Evolutionary conservation across 1,284 basidiomycete species (phyloP), one percentile per base, ranked within the genome.

Genomic region (Microbotryum lychnidis-dioicae): DNA sequence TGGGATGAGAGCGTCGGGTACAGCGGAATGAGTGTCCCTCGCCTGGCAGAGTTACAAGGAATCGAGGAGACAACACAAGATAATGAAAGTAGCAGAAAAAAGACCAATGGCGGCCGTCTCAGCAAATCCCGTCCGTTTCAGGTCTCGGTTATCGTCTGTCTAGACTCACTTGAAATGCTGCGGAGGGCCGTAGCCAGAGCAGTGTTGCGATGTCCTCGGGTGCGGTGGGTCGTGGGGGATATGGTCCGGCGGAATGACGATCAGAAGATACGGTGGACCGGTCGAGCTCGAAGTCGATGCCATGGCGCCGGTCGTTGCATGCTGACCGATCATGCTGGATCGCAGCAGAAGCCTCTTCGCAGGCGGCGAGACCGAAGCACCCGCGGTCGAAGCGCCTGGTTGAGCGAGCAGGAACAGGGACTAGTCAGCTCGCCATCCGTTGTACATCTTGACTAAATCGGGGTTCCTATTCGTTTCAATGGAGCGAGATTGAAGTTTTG

Each of bases 181-280:
- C 1, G 72, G 65, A 6, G 71, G 66, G 16, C 72, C 72, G 56
- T 73, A 72, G 4, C 71, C 72, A 6, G 71, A 70, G 52, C 68
- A 70, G 18, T 61, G 51, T 20, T 63, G 63, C 18, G 61, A 65
- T 18, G 69, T 69, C n/a, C 71, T 50, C 9, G 72, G 72, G 33
- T 72, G 71, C 6, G 72, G 71, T 29, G 72, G 72, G 52, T 73
- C 71, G 55, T 71, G 67, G 18, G 73, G 72, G 1, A 73, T 60
- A 31, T 71, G 67, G 21, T 49, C 42, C 6, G 73, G 73, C 20
- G 73, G 73, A 2, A 73, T 54, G 60, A 73, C 72, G 10, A 72
- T 73, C 42, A 73, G 52, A 18, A 73, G 65, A 46, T 69, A 72
- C 1, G 58, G 54, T 12, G 57, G 57, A 42, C 37, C 37, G 37